phyloP scores from a whole-genome alignment of 805 yeast species.

The Metschnikowia dekortorum region DNA sequence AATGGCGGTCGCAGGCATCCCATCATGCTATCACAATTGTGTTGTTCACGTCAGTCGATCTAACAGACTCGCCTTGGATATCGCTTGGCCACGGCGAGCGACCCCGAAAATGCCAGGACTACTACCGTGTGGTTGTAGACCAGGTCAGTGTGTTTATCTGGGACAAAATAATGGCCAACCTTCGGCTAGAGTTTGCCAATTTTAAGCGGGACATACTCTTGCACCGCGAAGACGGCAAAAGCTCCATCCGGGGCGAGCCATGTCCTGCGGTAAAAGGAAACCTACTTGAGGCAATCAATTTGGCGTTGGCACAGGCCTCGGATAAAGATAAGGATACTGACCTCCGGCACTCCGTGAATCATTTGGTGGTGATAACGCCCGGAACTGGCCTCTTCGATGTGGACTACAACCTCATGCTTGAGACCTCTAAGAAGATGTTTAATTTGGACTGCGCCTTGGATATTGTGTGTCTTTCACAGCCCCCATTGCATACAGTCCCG shows the following conservation, averaged over 20 bases:
- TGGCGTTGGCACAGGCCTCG: conserved; percentile 72
- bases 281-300: conserved; percentile 77
- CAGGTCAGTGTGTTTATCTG: conserved; percentile 85
- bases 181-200: conserved; percentile 78
- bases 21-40: conserved; percentile 91
- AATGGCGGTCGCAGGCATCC: conserved; percentile 83
- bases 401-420: conserved; percentile 68
- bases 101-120: conserved; percentile 65
- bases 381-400: conserved; percentile 94
- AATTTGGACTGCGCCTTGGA: conserved; percentile 85
- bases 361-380: conserved; percentile 81
- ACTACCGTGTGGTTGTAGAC: conserved; percentile 90
- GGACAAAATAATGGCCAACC: conserved; percentile 86
- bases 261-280: conserved; percentile 90
- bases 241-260: conserved; percentile 47
- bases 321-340: conserved; percentile 83
- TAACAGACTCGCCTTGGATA: conserved; percentile 48
- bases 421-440: conserved; percentile 70
- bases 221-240: conserved; percentile 29
- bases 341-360: conserved; percentile 85
- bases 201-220: conserved; percentile 72
- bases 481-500: conserved; percentile 91
- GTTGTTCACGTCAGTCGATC: conserved; percentile 76
- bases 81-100: conserved; percentile 68
- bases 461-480: conserved; percentile 80